Conservation (phyloP, 2,329 filamentous ascomycete species). For the Neofusicoccum laricinum region DNA sequence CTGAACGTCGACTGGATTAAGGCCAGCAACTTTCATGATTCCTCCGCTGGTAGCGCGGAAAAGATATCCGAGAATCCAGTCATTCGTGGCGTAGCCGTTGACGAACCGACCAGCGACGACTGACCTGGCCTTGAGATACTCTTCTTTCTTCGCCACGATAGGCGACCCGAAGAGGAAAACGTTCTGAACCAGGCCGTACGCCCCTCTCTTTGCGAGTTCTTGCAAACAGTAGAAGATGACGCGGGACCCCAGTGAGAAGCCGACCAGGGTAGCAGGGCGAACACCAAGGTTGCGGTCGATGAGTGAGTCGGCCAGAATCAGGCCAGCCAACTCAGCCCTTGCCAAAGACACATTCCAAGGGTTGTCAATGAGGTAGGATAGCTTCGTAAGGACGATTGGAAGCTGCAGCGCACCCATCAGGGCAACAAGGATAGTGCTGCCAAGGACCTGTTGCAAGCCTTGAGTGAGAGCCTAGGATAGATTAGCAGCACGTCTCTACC, state of each 20-base stretch:
- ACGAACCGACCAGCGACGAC: conserved; percentile 90
- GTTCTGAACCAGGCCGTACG: conserved; percentile 85
- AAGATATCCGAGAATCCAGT: conserved; percentile 94
- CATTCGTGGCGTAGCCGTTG: conserved; percentile 89
- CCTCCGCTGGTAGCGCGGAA: conserved; percentile 93
- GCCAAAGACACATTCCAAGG: conserved; percentile 97
- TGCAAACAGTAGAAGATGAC: conserved; percentile 90
- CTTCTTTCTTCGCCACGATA: conserved; percentile 85
- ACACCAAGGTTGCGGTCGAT: conserved; percentile 89
- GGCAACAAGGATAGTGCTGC: conserved; percentile 80
- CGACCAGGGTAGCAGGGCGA: conserved; percentile 86
- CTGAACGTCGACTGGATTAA: conserved; percentile 75
- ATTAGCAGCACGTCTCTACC: conserved; percentile 20
- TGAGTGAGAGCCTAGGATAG: conserved; percentile 76
- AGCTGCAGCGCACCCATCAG: conserved; percentile 91
- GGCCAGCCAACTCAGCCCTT: conserved; percentile 79
- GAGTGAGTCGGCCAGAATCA: conserved; percentile 91
- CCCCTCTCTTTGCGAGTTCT: conserved; percentile 80
- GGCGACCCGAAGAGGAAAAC: conserved; percentile 94
- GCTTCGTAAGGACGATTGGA: conserved; percentile 88
- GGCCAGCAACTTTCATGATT: conserved; percentile 81
- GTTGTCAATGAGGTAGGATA: conserved; percentile 96
- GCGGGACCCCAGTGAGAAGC: conserved; percentile 87
- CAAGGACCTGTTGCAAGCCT: conserved; percentile 91
- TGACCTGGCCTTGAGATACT: conserved; percentile 76